Conservation (phyloP, 148 eudicot species). For the Camellia japonica region DNA sequence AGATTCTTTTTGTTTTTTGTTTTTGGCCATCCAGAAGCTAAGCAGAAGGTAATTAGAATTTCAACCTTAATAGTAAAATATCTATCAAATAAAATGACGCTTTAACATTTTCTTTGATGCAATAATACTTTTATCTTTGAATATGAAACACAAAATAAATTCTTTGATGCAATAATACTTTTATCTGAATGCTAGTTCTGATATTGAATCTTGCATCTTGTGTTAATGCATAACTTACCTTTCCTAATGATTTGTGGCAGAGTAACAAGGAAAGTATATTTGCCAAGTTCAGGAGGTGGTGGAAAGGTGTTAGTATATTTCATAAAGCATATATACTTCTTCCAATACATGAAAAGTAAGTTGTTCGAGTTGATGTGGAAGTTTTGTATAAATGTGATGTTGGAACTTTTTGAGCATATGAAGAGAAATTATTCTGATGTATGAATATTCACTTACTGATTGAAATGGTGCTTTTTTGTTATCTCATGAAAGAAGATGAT, state of each 20-base stretch:
- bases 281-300: conserved; percentile 87
- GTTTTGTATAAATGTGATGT: background rate
- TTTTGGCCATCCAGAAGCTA: background rate
- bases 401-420: background rate
- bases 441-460: background rate
- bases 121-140: background rate
- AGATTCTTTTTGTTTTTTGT: background rate
- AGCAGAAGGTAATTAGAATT: background rate
- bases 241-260: conserved; percentile 38
- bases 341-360: conserved; percentile 89
- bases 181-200: background rate
- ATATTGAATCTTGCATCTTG: conserved; percentile 1
- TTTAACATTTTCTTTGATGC: background rate
- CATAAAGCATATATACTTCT: conserved; percentile 88
- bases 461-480: background rate
- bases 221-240: conserved; percentile 17
- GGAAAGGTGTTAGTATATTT: conserved; percentile 91
- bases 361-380: conserved; percentile 8
- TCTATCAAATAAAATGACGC: background rate
- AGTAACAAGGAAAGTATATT: conserved; percentile 52
- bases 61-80: background rate
- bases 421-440: background rate
- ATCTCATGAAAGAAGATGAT: background rate
- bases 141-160: background rate
- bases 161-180: background rate